phyloP scores from a whole-genome alignment of 1,284 basidiomycete genomes.

The Malassezia vespertilionis region DNA sequence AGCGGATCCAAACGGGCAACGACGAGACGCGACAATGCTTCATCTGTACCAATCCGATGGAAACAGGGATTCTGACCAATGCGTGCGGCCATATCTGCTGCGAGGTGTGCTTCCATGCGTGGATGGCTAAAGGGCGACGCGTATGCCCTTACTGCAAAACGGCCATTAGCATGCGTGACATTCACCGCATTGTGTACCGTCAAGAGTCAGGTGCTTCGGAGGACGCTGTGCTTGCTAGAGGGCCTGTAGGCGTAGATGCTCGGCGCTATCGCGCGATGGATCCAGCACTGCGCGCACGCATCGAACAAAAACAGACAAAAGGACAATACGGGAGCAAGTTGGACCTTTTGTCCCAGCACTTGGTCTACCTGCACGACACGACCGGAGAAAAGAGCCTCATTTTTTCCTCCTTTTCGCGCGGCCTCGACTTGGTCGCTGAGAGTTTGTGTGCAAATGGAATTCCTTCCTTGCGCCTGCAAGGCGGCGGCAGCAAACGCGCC shows the following conservation, averaged over 20 bases:
- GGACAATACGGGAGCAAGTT: slow-evolving; percentile 40
- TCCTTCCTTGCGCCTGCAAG: slow-evolving; percentile 24
- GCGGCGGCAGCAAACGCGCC: slow-evolving; percentile 21
- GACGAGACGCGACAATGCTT: slow-evolving; percentile 29
- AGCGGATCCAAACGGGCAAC: slow-evolving; percentile 22
- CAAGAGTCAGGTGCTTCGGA: neutral
- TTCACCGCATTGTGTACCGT: slow-evolving; percentile 35
- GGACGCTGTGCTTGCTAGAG: too few relatives aligned
- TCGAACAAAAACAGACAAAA: slow-evolving; percentile 19
- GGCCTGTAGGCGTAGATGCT: neutral
- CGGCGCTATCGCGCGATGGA: slow-evolving; percentile 22
- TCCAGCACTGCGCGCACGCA: slow-evolving; percentile 13
- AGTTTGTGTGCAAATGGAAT: slow-evolving; percentile 34
- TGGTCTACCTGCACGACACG: slow-evolving; percentile 21
- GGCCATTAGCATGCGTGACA: slow-evolving; percentile 25
- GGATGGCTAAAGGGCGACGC: slow-evolving; percentile 26
- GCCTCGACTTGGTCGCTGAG: slow-evolving; percentile 35
- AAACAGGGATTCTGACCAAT: slow-evolving; percentile 33
- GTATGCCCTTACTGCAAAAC: slow-evolving; percentile 39
- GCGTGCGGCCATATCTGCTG: slow-evolving; percentile 39
- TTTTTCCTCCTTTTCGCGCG: slow-evolving; percentile 40
- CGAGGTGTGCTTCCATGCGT: slow-evolving; percentile 39
- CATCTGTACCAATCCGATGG: slow-evolving; percentile 38
- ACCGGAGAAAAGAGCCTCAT: slow-evolving; percentile 37
- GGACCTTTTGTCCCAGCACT: slow-evolving; percentile 33